Evolutionary conservation across 345 rosid species (phyloP).

Genomic region (Corymbia maculata): DNA sequence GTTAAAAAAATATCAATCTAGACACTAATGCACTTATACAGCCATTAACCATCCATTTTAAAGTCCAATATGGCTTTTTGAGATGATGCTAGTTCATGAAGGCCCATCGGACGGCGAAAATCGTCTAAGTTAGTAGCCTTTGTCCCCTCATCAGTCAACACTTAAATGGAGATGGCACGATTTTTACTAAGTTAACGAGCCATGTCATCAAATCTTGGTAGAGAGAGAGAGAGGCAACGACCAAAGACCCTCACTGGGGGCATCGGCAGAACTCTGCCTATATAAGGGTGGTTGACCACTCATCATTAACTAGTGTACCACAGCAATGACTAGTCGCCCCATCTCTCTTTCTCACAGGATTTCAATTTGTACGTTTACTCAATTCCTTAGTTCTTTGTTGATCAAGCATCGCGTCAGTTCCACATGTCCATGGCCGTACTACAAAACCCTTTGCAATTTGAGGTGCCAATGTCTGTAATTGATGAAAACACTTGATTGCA

Average conservation of each 20-base stretch:
- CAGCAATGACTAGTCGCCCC: not conserved
- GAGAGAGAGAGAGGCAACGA: not conserved
- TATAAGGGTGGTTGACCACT: too few relatives aligned
- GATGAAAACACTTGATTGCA: too few relatives aligned
- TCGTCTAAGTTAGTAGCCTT: fast-evolving
- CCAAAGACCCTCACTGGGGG: not conserved
- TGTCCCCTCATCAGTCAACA: not conserved
- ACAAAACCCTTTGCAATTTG: too few relatives aligned
- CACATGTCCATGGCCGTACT: too few relatives aligned
- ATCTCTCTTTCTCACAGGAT: not conserved
- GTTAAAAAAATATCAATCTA: too few relatives aligned
- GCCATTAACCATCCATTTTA: not conserved
- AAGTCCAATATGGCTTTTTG: not conserved
- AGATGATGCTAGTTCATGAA: not conserved
- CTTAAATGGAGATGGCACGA: not conserved
- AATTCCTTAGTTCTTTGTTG: too few relatives aligned
- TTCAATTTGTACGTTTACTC: not conserved
- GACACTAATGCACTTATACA: too few relatives aligned
- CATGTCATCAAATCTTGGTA: not conserved
- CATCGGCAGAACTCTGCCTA: too few relatives aligned
- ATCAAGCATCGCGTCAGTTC: too few relatives aligned
- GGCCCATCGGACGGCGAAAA: not conserved
- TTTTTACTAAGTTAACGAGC: not conserved
- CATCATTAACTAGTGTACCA: too few relatives aligned
- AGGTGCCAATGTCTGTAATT: too few relatives aligned